Evolutionary conservation across 2,329 filamentous ascomycete genomes (phyloP).

Genomic region (Aspergillus brunneoviolaceus): DNA sequence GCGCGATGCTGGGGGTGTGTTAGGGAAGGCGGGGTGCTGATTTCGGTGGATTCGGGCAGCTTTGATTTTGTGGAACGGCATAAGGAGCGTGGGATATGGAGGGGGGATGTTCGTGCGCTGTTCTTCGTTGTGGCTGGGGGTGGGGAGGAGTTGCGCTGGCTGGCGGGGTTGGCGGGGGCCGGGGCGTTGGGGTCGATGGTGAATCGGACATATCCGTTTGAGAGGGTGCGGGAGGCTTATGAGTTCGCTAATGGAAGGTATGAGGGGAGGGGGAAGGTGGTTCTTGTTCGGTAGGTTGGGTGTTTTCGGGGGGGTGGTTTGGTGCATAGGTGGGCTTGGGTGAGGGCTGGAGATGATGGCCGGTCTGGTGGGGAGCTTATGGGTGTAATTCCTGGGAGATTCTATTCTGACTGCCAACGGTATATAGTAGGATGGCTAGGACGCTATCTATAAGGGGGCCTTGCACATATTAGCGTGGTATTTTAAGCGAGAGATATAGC

Average conservation of each 20-base stretch:
- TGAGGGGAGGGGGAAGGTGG: conserved; percentile 13
- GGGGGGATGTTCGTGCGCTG: conserved; percentile 15
- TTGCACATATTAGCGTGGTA: no score
- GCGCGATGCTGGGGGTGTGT: conserved; percentile 23
- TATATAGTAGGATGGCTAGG: no score
- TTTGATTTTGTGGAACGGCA: conserved; percentile 30
- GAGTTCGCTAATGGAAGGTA: conserved; percentile 8
- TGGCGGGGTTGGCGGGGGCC: conserved; percentile 3
- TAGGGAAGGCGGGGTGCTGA: conserved; percentile 18
- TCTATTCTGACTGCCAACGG: no score
- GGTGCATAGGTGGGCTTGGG: no score
- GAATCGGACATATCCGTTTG: background rate
- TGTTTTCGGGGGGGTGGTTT: background rate
- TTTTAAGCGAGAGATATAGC: no score
- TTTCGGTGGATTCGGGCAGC: conserved; percentile 31
- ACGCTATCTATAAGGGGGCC: no score
- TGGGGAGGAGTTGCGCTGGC: background rate
- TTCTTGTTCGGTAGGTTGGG: background rate
- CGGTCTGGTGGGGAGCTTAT: no score
- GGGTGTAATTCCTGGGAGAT: no score
- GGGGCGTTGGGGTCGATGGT: conserved; percentile 10
- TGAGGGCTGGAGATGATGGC: no score
- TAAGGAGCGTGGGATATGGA: conserved; percentile 16
- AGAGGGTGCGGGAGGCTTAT: conserved; percentile 11
- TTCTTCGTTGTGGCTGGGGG: conserved; percentile 15